Conservation (phyloP, 805 yeast species). For the Candida xiaguanensis region DNA sequence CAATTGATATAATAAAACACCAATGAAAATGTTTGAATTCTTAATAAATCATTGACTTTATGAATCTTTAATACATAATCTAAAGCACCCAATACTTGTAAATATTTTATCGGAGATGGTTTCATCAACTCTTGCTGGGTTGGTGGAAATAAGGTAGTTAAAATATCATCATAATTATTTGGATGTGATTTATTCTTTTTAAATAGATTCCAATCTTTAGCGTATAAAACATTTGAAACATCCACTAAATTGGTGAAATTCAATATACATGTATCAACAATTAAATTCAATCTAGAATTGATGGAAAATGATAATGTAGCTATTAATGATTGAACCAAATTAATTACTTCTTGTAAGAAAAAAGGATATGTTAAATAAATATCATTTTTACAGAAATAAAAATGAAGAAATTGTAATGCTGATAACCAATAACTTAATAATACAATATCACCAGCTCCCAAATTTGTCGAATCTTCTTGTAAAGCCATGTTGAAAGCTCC, state of each 20-base stretch:
- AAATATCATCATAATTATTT: constrained; percentile 67
- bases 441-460: constrained; percentile 60
- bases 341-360: constrained; percentile 61
- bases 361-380: constrained; percentile 54
- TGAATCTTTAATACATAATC: constrained; percentile 80
- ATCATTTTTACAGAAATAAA: constrained; percentile 66
- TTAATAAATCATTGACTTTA: constrained; percentile 72
- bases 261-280: constrained; percentile 65
- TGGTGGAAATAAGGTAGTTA: constrained; percentile 81
- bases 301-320: constrained; percentile 66
- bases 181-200: constrained; percentile 40
- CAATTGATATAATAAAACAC: constrained; percentile 77
- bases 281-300: constrained; percentile 52
- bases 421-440: constrained; percentile 85
- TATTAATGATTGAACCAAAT: constrained; percentile 54
- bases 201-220: constrained; percentile 59
- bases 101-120: constrained; percentile 83
- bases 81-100: constrained; percentile 86
- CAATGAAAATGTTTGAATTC: constrained; percentile 72
- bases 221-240: constrained; percentile 69
- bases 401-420: constrained; percentile 69
- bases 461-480: constrained; percentile 17
- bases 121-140: constrained; percentile 71
- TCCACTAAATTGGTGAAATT: constrained; percentile 84
- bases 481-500: constrained; percentile 50